Evolutionary conservation across 306 rosid species (phyloP), one percentile per base, ranked within the genome.

Genomic region (Geum urbanum): DNA sequence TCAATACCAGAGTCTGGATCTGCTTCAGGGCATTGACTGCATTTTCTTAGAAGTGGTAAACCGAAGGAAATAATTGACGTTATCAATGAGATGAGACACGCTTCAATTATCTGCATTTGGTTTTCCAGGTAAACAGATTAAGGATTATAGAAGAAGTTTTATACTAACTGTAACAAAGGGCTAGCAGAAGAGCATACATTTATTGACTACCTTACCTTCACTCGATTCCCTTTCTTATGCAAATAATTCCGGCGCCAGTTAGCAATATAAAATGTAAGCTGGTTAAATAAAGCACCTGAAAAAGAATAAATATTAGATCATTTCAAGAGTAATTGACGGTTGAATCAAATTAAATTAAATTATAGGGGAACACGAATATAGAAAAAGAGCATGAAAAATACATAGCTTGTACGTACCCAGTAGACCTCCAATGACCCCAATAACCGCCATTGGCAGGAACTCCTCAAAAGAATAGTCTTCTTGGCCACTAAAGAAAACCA

Each of bases 401-500:
- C 8, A 39, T 3, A 40, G 63, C 12, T 40, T 12, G 51, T 11
- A 57, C 78, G 66, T 78, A 94, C 98, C 98, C 46, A 94, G 81
- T 48, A 94, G 81, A 69, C 98, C 98, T 82, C 98, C 98, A 81
- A 86, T 83, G 62, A 94, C 92, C 67, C 98, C 98, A 84, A 94
- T 94, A 81, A 94, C 67, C 5, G 97, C 89, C 98, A 94, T 94
- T 9, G 98, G 98, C 67, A 94, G 77, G 77, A 94, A 75, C 88
- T 94, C 98, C 71, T 83, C 85, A 81, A 94, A 88, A 73, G 96
- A 90, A 69, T 94, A 94, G 83, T 94, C 98, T 81, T 94, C 98
- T 90, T 94, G 98, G 78, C 90, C 98, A 77, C 98, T 94, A 67
- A 84, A 45, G 51, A 78, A 69, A 74, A 69, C 70, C 71, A 74